A percentile compares a stretch with the other conserved stretches of the same genome.
These are phyloP conservation scores for Melanogaster broomeanus DNA, from an alignment of 768 basidiomycete species.

Conservation along the genomic window DNA sequence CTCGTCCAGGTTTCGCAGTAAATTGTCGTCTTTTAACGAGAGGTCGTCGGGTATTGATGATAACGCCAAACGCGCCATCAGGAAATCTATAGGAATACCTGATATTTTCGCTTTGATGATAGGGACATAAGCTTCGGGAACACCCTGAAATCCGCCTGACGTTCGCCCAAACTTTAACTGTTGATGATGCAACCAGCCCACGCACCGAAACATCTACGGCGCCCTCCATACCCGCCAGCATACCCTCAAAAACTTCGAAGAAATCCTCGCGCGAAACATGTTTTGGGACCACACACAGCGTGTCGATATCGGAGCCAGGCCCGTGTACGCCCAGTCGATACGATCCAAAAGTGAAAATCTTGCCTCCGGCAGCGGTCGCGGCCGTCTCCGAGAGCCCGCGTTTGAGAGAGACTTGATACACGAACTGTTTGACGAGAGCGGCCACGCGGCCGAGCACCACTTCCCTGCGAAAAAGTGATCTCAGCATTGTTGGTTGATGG, in stretches of 20 bases:
- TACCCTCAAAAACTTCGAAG: constrained; percentile 86
- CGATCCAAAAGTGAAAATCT: constrained; percentile 99
- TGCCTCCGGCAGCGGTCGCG: constrained; percentile 89
- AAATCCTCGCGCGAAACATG: constrained; percentile 96
- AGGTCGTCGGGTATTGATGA: constrained; percentile 92
- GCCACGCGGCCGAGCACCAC: constrained; percentile 89
- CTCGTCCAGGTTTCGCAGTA: constrained; percentile 92
- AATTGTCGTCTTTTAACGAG: constrained; percentile 86
- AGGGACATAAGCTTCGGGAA: constrained; percentile 96
- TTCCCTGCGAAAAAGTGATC: constrained; percentile 59
- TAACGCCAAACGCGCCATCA: constrained; percentile 87
- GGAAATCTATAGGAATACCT: constrained; percentile 91
- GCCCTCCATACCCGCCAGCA: constrained; percentile 83
- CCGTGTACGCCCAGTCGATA: constrained; percentile 98
- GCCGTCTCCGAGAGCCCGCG: constrained; percentile 86
- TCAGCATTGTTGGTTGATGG: constrained; percentile 17
- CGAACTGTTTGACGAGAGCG: constrained; percentile 90
- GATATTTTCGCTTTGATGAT: constrained; percentile 90
- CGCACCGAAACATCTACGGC: constrained; percentile 88
- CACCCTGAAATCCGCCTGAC: constrained; percentile 57
- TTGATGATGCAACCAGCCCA: constrained; percentile 15
- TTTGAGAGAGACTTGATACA: constrained; percentile 74
- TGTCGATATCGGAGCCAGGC: constrained; percentile 96
- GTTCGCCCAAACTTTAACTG: constrained; percentile 1
- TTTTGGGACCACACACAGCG: constrained; percentile 95